Percentiles rank a stretch among this genome's conserved stretches.
Evolutionary conservation across 345 rosid species (phyloP).

Genomic region (Psidium friedrichsthalianum): DNA sequence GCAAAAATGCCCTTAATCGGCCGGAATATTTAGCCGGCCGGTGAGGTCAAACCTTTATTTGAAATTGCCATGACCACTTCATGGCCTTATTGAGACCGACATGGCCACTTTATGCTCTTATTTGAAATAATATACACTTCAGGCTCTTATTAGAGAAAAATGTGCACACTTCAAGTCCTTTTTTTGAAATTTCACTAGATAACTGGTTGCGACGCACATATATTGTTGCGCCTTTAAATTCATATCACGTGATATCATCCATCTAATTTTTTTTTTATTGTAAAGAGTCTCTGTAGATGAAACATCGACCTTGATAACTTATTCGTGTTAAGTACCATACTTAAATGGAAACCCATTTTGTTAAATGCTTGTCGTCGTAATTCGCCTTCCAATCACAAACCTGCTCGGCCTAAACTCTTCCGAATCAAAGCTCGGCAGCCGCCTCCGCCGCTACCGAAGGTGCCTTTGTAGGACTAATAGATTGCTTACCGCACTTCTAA

Average conservation of each 20-base stretch:
- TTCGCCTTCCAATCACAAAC: background rate
- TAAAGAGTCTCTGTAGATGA: background rate
- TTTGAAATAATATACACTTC: too few relatives aligned
- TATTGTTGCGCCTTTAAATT: background rate
- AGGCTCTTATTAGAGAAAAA: too few relatives aligned
- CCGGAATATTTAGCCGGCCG: too few relatives aligned
- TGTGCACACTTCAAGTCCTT: too few relatives aligned
- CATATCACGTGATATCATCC: background rate
- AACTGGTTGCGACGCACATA: fast-evolving
- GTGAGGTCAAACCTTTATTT: too few relatives aligned
- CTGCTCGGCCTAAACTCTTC: background rate
- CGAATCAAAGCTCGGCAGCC: background rate
- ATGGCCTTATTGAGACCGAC: too few relatives aligned
- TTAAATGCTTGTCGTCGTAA: background rate
- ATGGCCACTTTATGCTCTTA: too few relatives aligned
- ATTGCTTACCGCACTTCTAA: background rate
- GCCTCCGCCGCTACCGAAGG: background rate
- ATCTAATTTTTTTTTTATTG: background rate
- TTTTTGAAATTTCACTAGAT: background rate
- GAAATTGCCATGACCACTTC: too few relatives aligned
- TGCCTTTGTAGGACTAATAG: background rate
- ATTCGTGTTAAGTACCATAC: background rate
- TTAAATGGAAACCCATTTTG: background rate
- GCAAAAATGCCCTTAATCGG: too few relatives aligned
- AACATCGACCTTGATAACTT: background rate